Percentiles rank a stretch among this genome's conserved stretches.
These are phyloP conservation scores for Crucihimalaya himalaica DNA, from an alignment of 345 rosid genomes.

Conservation along the genomic window DNA sequence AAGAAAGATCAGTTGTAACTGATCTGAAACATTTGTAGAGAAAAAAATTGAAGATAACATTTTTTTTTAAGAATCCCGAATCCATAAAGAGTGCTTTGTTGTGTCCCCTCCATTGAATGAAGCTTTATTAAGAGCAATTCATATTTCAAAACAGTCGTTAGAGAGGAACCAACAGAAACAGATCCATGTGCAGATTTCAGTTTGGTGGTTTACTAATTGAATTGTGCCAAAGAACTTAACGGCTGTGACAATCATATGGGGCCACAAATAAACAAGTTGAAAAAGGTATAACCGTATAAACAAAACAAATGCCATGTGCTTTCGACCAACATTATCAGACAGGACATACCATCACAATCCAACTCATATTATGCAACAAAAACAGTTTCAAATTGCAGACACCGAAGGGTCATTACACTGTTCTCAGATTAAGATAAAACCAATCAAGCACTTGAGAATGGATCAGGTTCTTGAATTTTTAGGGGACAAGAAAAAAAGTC, in stretches of 20 bases:
- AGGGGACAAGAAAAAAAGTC: not conserved
- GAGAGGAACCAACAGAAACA: slow-evolving; percentile 18
- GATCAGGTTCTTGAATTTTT: slow-evolving; percentile 19
- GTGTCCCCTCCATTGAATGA: not conserved
- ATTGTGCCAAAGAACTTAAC: slow-evolving; percentile 31
- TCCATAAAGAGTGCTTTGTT: not conserved
- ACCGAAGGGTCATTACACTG: slow-evolving; percentile 17
- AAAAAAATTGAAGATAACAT: not conserved
- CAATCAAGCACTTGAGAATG: slow-evolving; percentile 16
- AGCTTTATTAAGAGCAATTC: not conserved
- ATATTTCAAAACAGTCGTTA: slow-evolving; percentile 1
- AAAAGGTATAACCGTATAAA: not conserved
- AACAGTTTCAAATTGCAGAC: slow-evolving; percentile 11
- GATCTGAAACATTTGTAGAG: slow-evolving; percentile 14
- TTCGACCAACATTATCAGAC: slow-evolving; percentile 36
- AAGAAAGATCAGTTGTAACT: slow-evolving; percentile 19
- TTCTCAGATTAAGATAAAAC: not conserved
- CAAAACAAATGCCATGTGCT: slow-evolving; percentile 36
- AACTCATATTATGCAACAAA: slow-evolving; percentile 33
- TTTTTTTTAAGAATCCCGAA: not conserved
- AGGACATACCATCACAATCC: slow-evolving; percentile 29
- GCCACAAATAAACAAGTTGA: slow-evolving; percentile 24
- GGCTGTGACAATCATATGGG: slow-evolving; percentile 33
- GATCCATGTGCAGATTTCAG: slow-evolving; percentile 23
- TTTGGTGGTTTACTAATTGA: slow-evolving; percentile 12